Base-by-base conservation (phyloP, 148 eudicot species). In the Beta vulgaris region DNA sequence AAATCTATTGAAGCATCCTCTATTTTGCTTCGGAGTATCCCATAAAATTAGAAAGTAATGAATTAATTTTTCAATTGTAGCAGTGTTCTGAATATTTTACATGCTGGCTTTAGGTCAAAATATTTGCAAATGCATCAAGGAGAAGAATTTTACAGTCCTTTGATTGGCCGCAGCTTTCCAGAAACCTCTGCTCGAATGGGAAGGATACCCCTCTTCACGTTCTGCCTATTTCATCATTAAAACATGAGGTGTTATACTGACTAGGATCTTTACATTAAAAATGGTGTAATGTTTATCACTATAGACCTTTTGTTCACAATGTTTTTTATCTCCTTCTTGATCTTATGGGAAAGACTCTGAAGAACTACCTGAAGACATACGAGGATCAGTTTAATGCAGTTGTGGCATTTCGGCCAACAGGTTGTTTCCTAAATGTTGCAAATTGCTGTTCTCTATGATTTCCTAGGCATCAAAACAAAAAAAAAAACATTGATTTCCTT, bases 371-470 rank as follows among this genome's bases (percentile, higher is more conserved):
- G 82, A 80, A 79, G 86, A 78, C 87, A 9, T 77, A 80, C 73
- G 71, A 53, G 40, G 64, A 80, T 25, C 86, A 75, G 67, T 89
- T 85, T 46, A 76, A 80, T n/a, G 76, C 82, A 25, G 83, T 85
- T 72, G 48, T 89, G 74, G 90, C 90, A 74, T 89, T 87, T 73
- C 80, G 88, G 79, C 92, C 92, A 36, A 89, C 92, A 80, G 92
- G 92, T 89, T 75, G 46, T 61, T 32, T 46, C 11, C 40, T 37
- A 44, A 43, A 71, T 46, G 53, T 21, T 44, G 48, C 16, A 49
- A 34, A 62, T 7, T 74, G 75, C 68, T 35, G 53, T 54, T 40
- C 14, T 67, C 3, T 61, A 2, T 9, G 12, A 28, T 71, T 35
- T 39, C 26, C 16, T 60, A 21, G 21, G n/a, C n/a, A n/a, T n/a